Base-by-base conservation (phyloP, 805 yeast genomes). In the Candida quercuum region DNA sequence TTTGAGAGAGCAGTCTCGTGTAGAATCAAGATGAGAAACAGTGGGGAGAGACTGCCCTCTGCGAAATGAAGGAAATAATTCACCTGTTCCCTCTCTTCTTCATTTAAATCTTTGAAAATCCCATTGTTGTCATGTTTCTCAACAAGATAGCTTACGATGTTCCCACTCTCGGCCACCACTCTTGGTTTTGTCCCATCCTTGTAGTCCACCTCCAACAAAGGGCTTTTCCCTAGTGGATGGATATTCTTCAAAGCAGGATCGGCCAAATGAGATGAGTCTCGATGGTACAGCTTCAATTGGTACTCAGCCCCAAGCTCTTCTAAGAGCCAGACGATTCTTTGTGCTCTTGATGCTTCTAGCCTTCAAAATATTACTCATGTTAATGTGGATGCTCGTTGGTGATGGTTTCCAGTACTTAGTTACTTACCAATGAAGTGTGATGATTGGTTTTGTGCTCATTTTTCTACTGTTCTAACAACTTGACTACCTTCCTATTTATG, bases 171-270 rank as follows among this genome's bases (percentile, higher is more conserved):
- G 7, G 76, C 76, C 29, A 78, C 43, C 2, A 61, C 51, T 25
- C 44, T 50, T 36, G 46, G 47, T 28, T 43, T 37, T 17, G 50
- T 52, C 12, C 61, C 58, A 32, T 47, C 45, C 16, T 46, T 44
- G 19, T 63, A 69, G 30, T 63, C 63, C 24, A 68, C 54, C 44
- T 74, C 81, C 30, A 83, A 43, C 1, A 80, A 54, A 1, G 91
- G 91, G 1, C 77, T 61, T 49, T 76, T 78, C 1, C 87, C 88
- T 16, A 74, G 56, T 10, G 84, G 81, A 49, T 76, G 83, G 9
- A 78, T 60, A 27, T 71, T 61, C 40, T 64, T 64, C 28, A 80
- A 56, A 25, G 64, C 76, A 3, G 61, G 60, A 7, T 75, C 76
- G 1, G 78, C 78, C 30, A 74, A 60, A 58, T 66, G 66, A 15